phyloP scores from a whole-genome alignment of 164 flowering plant genomes.

The Macadamia tetraphylla region DNA sequence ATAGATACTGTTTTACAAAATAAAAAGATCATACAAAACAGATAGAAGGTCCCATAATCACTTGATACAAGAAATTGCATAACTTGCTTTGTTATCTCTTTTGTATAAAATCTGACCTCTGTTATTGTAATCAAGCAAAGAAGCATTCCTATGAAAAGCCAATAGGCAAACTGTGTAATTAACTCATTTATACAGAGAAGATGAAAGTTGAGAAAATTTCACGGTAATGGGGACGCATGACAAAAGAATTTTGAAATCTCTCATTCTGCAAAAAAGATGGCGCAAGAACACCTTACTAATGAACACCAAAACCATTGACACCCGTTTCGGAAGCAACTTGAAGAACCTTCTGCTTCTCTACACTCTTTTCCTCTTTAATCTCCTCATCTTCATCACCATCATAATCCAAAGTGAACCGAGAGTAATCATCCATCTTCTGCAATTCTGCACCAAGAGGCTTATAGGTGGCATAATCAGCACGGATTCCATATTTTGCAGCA shows the following conservation, averaged over 20 bases:
- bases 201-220: background rate
- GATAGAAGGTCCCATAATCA: no score
- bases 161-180: background rate
- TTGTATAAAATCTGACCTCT: no score
- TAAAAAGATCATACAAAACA: no score
- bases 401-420: conserved; percentile 67
- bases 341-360: conserved; percentile 20
- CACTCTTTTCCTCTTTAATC: conserved; percentile 31
- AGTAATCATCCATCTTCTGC: conserved; percentile 31
- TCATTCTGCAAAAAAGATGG: background rate
- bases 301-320: conserved; percentile 55
- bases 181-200: background rate
- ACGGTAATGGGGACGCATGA: background rate
- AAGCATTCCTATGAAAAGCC: no score
- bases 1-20: no score
- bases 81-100: no score
- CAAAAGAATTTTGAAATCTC: conserved; percentile 5
- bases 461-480: conserved; percentile 28
- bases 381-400: conserved; percentile 53
- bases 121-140: no score
- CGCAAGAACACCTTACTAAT: conserved; percentile 32
- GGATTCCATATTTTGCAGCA: conserved; percentile 20
- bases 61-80: no score
- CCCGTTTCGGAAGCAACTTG: conserved; percentile 14
- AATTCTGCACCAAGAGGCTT: conserved; percentile 62